These are phyloP conservation scores for Gossypium herbaceum DNA, from an alignment of 345 rosid genomes.

Conservation along the genomic window DNA sequence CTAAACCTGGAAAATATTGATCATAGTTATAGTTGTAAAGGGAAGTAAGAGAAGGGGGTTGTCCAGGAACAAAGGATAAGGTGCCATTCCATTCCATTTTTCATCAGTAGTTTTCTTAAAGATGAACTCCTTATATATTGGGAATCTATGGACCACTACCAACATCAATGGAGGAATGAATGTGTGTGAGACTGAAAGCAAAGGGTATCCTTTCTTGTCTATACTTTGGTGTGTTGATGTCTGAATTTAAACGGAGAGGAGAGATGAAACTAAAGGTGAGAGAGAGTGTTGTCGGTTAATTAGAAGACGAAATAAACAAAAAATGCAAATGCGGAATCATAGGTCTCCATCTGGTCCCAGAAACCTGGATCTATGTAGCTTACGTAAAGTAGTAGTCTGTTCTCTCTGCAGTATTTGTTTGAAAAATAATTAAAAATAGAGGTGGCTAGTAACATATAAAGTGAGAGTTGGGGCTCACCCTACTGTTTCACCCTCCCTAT, in stretches of 20 bases:
- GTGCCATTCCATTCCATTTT: constrained; percentile 57
- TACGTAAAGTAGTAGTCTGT: too few species aligned
- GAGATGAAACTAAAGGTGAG: not conserved
- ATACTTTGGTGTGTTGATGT: constrained; percentile 34
- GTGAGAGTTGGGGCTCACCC: too few species aligned
- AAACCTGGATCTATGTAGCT: not conserved
- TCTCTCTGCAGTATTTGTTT: too few species aligned
- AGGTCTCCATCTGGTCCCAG: constrained; percentile 36
- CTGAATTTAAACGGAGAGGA: constrained; percentile 31
- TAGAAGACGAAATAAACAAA: not conserved
- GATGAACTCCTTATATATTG: too few species aligned
- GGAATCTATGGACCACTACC: too few species aligned
- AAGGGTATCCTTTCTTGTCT: too few species aligned
- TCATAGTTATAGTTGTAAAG: constrained; percentile 58
- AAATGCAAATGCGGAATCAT: constrained; percentile 5
- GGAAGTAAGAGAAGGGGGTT: constrained; percentile 51
- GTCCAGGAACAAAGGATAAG: constrained; percentile 30
- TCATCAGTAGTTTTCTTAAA: not conserved
- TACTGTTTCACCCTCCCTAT: too few species aligned
- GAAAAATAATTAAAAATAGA: too few species aligned
- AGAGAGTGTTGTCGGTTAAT: constrained; percentile 26
- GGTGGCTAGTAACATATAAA: too few species aligned
- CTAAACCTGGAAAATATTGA: constrained; percentile 52
- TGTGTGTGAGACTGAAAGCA: too few species aligned
- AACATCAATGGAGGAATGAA: not conserved